Base-by-base conservation (phyloP, 1,139 yeast species). In the Zhuliangozyma parablackwelliae region DNA sequence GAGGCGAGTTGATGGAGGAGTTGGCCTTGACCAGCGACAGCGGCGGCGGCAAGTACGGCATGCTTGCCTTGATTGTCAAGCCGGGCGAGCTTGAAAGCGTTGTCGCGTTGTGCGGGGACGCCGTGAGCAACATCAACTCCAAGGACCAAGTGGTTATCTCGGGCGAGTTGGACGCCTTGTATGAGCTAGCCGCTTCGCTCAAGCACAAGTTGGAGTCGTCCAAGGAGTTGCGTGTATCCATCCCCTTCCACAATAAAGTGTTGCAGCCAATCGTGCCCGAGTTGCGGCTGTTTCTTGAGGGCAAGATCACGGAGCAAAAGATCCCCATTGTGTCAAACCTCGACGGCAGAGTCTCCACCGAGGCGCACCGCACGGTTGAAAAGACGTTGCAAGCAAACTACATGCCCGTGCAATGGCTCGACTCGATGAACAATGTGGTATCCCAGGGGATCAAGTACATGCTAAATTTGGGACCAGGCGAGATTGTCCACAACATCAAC, bases 1-100 rank as follows among this genome's bases (percentile, higher is more conserved):
- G 86, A 8, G 86, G 82, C 1, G 44, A 51, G 41, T 63, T 77
- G 27, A 76, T 80, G 82, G 72, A 72, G 40, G 42, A 55, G 10
- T 53, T 56, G 3, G 43, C 16, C 16, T 16, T 16, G 16, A 16
- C 16, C 16, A 16, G 16, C 16, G 9, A 7, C 23, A 13, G 28
- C 3, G 38, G 38, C 1, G 41, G 44, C 5, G 40, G 45, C 8
- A 45, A 46, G 3, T 67, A 56, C 48, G 66, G 67, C 2, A 70
- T 74, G 76, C 44, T 45, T 30, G 75, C 72, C 1, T 44, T 69
- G 12, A 41, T 68, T 31, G 56, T 65, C 27, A 42, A 45, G 34
- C 52, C 59, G 4, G 24, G 24, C 24, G 24, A 23, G 24, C 10
- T 23, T 5, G 31, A 35, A 13, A 36, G 41, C 32, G 56, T 52